Evolutionary conservation across 306 rosid species (phyloP).

Genomic region (Mimosa bimucronata): DNA sequence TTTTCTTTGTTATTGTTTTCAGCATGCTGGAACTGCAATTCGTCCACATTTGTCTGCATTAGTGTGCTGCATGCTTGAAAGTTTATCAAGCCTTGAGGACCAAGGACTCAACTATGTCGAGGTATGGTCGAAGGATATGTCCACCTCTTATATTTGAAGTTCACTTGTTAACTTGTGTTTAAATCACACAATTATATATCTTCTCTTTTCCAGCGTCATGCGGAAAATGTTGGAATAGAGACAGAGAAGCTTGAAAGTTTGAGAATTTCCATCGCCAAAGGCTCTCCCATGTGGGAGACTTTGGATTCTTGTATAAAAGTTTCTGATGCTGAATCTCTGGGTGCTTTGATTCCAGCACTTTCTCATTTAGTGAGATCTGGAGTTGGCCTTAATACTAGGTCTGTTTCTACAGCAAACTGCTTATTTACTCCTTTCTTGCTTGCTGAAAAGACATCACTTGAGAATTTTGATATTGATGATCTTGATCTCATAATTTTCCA

Average conservation of each 20-base stretch:
- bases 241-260: slow-evolving; percentile 87
- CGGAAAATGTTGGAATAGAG: slow-evolving; percentile 86
- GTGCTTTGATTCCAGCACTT: slow-evolving; percentile 80
- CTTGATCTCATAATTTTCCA: not conserved
- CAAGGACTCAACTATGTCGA: slow-evolving; percentile 92
- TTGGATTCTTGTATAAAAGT: slow-evolving; percentile 85
- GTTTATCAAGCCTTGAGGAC: slow-evolving; percentile 96
- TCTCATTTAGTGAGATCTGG: slow-evolving; percentile 91
- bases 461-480: not conserved
- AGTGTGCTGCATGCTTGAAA: slow-evolving; percentile 98
- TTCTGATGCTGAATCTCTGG: slow-evolving; percentile 79
- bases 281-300: slow-evolving; percentile 99
- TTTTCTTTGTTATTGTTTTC: slow-evolving; percentile 34
- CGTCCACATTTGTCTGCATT: slow-evolving; percentile 86
- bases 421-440: not conserved
- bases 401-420: slow-evolving; percentile 11
- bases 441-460: not conserved
- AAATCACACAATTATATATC: slow-evolving; percentile 20
- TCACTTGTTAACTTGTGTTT: slow-evolving; percentile 24
- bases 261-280: slow-evolving; percentile 93
- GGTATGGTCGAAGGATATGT: slow-evolving; percentile 56
- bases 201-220: slow-evolving; percentile 71
- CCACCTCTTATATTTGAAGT: slow-evolving; percentile 24
- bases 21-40: slow-evolving; percentile 94
- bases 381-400: slow-evolving; percentile 98